Percentiles rank a stretch among this genome's conserved stretches.
Evolutionary conservation across 1,139 yeast species (phyloP).

Genomic region (Scheffersomyces cryptocercus): DNA sequence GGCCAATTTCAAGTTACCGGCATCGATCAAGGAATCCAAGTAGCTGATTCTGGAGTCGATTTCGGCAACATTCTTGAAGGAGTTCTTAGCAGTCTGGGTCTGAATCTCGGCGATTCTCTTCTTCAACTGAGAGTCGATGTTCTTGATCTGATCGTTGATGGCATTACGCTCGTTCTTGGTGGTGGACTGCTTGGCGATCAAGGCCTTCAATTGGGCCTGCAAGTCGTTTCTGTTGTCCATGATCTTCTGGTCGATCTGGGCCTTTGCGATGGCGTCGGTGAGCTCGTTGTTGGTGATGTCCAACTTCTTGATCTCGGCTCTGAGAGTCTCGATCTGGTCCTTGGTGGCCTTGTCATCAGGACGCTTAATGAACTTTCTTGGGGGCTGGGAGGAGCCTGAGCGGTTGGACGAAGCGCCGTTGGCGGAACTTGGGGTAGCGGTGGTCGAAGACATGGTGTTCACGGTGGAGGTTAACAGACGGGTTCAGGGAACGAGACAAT

Average conservation of each 20-base stretch:
- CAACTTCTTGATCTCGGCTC: constrained; percentile 69
- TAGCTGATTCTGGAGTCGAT: constrained; percentile 71
- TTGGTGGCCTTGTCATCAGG: constrained; percentile 72
- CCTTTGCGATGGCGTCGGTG: constrained; percentile 43
- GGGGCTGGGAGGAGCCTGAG: constrained; percentile 4
- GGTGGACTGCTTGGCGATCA: constrained; percentile 66
- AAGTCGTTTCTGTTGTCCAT: constrained; percentile 61
- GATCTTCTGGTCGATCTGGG: constrained; percentile 32
- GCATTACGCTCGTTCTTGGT: constrained; percentile 69
- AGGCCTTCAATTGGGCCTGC: constrained; percentile 62
- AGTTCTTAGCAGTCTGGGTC: constrained; percentile 66
- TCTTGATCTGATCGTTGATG: constrained; percentile 71
- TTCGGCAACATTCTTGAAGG: constrained; percentile 73
- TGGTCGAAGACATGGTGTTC: constrained; percentile 5
- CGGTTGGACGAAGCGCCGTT: constrained; percentile 4
- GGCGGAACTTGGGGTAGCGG: constrained; percentile 19
- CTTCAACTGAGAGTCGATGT: constrained; percentile 70
- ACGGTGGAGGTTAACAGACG: constrained; percentile 1
- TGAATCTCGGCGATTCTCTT: constrained; percentile 77
- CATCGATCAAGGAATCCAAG: constrained; percentile 73
- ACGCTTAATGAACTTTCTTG: constrained; percentile 63
- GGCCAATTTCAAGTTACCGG: constrained; percentile 83
- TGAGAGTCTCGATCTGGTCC: constrained; percentile 58
- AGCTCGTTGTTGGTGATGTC: constrained; percentile 51
- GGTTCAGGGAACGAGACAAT: too few relatives aligned